Evolutionary conservation across 225 moss, liverwort and hornwort genomes (phyloP).

Genomic region (Anthoceros angustus): DNA sequence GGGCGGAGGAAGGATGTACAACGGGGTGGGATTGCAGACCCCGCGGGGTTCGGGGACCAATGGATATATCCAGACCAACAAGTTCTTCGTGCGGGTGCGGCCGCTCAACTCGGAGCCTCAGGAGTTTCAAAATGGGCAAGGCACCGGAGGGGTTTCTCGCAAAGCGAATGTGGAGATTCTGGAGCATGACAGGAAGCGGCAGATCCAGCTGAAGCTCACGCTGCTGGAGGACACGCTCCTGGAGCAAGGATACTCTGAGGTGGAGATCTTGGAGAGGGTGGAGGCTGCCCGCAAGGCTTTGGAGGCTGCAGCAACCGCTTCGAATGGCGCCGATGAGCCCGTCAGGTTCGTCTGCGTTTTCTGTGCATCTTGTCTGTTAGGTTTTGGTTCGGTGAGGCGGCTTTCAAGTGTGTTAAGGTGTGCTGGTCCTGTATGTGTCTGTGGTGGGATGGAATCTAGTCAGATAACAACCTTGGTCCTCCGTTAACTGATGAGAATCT

Average conservation of each 20-base stretch:
- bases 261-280: slow-evolving; percentile 64
- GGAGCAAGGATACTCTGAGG: slow-evolving; percentile 66
- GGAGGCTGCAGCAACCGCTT: slow-evolving; percentile 39
- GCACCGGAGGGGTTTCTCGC: slow-evolving; percentile 72
- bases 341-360: slow-evolving; percentile 24
- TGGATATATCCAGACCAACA: slow-evolving; percentile 97
- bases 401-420: not conserved
- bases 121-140: slow-evolving; percentile 85
- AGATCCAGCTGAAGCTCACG: slow-evolving; percentile 82
- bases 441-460: no score
- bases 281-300: slow-evolving; percentile 50
- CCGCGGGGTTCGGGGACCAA: slow-evolving; percentile 99
- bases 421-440: no score
- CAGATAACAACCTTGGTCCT: no score
- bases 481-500: no score
- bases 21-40: slow-evolving; percentile 86
- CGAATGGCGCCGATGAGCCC: slow-evolving; percentile 36
- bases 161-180: slow-evolving; percentile 88
- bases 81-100: slow-evolving; percentile 84
- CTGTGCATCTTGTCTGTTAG: not conserved
- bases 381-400: not conserved
- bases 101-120: slow-evolving; percentile 68
- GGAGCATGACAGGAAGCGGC: slow-evolving; percentile 89
- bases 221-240: slow-evolving; percentile 84
- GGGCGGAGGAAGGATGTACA: slow-evolving; percentile 43